A percentile compares a stretch with the other conserved stretches of the same genome.
These are phyloP conservation scores for Mrakia blollopis DNA, from an alignment of 768 basidiomycete species.

Conservation along the genomic window DNA sequence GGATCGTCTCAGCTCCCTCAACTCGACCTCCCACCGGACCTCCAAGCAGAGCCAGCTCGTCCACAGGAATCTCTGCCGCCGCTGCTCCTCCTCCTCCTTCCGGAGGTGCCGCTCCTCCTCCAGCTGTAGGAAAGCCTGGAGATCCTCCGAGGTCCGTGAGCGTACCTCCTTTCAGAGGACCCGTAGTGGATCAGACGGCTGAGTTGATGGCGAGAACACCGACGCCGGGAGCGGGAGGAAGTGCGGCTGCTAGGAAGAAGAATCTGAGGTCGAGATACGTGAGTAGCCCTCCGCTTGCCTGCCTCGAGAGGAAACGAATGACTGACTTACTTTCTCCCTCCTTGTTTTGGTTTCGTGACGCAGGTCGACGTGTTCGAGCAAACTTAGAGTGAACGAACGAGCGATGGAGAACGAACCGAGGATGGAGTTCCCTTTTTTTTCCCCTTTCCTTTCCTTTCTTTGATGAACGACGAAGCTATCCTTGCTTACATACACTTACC, in stretches of 20 bases:
- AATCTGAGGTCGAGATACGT: conserved; percentile 79
- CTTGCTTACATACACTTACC: too few species aligned
- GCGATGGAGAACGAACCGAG: background rate
- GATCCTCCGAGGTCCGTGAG: conserved; percentile 51
- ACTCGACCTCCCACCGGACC: conserved; percentile 50
- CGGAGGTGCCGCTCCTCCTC: conserved; percentile 46
- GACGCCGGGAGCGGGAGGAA: conserved; percentile 47
- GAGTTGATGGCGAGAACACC: conserved; percentile 18
- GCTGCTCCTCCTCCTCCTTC: conserved; percentile 14
- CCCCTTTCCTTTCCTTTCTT: too few species aligned
- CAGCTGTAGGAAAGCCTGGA: conserved; percentile 40
- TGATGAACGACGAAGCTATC: background rate
- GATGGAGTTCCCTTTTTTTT: background rate
- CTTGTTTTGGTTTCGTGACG: background rate
- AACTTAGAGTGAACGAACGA: background rate
- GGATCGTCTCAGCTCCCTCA: conserved; percentile 48
- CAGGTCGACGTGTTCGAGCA: conserved; percentile 28
- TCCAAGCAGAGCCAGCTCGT: conserved; percentile 60
- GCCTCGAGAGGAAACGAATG: too few species aligned
- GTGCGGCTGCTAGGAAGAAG: conserved; percentile 58
- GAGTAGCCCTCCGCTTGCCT: background rate
- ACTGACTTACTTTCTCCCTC: background rate
- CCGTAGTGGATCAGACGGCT: conserved; percentile 24
- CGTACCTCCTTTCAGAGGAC: conserved; percentile 51
- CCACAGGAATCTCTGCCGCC: conserved; percentile 43